Base-by-base conservation (phyloP, 1,139 yeast species). In the Geotrichum candidum region DNA sequence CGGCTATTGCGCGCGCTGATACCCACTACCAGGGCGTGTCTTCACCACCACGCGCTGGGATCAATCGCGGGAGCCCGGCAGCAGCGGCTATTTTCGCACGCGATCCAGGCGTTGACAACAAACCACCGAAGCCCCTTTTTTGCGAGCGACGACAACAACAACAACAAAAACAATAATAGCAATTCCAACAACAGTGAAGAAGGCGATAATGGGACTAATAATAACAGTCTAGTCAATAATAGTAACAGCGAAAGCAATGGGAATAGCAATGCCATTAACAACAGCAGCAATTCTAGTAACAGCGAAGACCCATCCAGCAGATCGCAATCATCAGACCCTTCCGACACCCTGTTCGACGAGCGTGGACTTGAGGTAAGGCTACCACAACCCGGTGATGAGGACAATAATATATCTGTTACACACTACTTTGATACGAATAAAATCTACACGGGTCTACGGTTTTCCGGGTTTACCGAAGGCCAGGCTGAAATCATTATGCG, bases 371-470 rank as follows among this genome's bases (percentile, higher is more conserved):
- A 60, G 35, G 53, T 60, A 23, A 50, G 62, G 6, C 53, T 11
- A 5, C 48, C 54, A 2, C 58, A 56, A 13, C 50, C 60, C 6
- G 58, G 54, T 6, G 60, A 57, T 25, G 56, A 46, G n/a, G 56
- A 51, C 4, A 22, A 25, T 13, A 23, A 23, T 10, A 55, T 58
- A 2, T 41, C 59, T 10, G 13, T 55, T 7, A 54, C 57, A n/a
- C 74, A 74, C 60, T 70, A 71, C 59, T 77, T 77, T 64, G 80
- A 77, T 61, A 77, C 80, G 1, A 77, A 76, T 58, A 72, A 73
- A 58, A 70, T 77, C 9, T 77, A 74, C 63, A 66, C 74, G 11
- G 68, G 69, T 51, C 68, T 77, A 50, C 69, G 71, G 59, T 69
- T 70, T 33, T 73, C 79, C 0, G 79, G 80, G 6, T 75, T 74